A percentile compares a stretch with the other conserved stretches of the same genome.
Evolutionary conservation across 169 alveolate species (phyloP).

Genomic region (Cyclospora cayetanensis): DNA sequence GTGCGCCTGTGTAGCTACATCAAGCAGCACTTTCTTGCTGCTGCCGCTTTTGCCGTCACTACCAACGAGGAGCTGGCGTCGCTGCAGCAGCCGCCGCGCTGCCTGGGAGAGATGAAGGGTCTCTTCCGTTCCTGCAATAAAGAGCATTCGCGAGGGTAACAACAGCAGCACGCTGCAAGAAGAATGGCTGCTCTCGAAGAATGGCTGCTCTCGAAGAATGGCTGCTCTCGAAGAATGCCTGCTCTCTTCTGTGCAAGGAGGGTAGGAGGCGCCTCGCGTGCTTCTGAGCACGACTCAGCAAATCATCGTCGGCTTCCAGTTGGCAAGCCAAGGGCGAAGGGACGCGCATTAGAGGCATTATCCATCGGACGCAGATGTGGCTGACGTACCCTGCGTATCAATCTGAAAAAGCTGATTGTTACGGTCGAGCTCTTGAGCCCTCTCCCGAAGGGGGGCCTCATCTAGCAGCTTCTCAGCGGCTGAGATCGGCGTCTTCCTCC

Average conservation of each 20-base stretch:
- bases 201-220: neutral
- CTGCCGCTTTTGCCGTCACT: conserved; percentile 22
- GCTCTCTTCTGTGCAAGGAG: too few species aligned
- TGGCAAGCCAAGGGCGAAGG: too few species aligned
- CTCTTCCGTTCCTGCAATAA: neutral
- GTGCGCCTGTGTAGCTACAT: conserved; percentile 10
- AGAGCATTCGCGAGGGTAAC: conserved; percentile 16
- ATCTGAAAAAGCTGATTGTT: neutral
- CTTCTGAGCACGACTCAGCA: too few species aligned
- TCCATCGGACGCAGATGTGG: too few species aligned
- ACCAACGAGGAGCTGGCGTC: neutral
- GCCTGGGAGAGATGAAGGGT: neutral
- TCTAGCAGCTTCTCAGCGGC: neutral
- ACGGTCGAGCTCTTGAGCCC: neutral
- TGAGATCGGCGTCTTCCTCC: neutral
- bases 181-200: neutral
- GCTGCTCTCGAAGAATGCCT: neutral
- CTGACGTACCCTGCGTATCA: neutral
- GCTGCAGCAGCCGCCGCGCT: conserved; percentile 46
- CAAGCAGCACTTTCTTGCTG: conserved; percentile 37
- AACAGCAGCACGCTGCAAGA: conserved; percentile 5
- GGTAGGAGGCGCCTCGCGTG: too few species aligned
- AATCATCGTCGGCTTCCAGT: too few species aligned
- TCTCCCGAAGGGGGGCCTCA: neutral
- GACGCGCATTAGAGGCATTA: too few species aligned